Conservation (phyloP, 2,329 filamentous ascomycete species). For the Thelonectria discophora region DNA sequence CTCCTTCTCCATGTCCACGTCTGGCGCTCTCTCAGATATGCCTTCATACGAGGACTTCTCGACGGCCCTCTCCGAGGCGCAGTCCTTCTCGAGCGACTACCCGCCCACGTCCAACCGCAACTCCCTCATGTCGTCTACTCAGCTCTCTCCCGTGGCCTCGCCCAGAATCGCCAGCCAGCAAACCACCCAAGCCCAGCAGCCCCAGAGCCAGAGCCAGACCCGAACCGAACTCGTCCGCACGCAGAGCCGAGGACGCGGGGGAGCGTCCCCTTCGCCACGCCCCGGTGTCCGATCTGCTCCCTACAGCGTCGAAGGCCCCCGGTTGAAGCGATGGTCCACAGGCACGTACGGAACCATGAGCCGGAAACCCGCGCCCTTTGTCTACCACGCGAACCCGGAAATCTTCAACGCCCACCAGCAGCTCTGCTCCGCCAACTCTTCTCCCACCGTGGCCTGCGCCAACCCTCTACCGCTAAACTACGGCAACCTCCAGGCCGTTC, state of each 20-base stretch:
- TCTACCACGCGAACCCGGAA: slow-evolving; percentile 70
- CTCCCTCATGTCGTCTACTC: slow-evolving; percentile 75
- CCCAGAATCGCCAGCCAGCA: slow-evolving; percentile 72
- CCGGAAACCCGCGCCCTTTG: slow-evolving; percentile 66
- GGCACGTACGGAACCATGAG: slow-evolving; percentile 72
- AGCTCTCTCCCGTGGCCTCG: slow-evolving; percentile 77
- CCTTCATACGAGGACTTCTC: slow-evolving; percentile 77
- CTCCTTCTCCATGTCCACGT: slow-evolving; percentile 77
- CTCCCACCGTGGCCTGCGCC: slow-evolving; percentile 54
- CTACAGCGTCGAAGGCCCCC: slow-evolving; percentile 72
- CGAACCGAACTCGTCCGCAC: slow-evolving; percentile 69
- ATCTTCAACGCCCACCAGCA: slow-evolving; percentile 65
- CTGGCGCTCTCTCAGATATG: slow-evolving; percentile 71
- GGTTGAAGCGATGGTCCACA: slow-evolving; percentile 81
- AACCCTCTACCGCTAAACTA: slow-evolving; percentile 62
- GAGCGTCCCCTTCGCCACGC: slow-evolving; percentile 74
- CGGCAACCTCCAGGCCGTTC: slow-evolving; percentile 63
- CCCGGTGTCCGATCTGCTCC: slow-evolving; percentile 74
- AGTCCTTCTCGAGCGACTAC: slow-evolving; percentile 73
- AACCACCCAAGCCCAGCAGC: slow-evolving; percentile 38
- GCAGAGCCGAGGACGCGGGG: slow-evolving; percentile 69
- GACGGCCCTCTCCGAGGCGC: slow-evolving; percentile 70
- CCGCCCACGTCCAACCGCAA: slow-evolving; percentile 73
- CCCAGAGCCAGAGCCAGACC: slow-evolving; percentile 58
- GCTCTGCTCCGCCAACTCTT: slow-evolving; percentile 53